Base-by-base conservation (phyloP, 2,329 filamentous ascomycete genomes). In the Cryphonectria carpinicola region DNA sequence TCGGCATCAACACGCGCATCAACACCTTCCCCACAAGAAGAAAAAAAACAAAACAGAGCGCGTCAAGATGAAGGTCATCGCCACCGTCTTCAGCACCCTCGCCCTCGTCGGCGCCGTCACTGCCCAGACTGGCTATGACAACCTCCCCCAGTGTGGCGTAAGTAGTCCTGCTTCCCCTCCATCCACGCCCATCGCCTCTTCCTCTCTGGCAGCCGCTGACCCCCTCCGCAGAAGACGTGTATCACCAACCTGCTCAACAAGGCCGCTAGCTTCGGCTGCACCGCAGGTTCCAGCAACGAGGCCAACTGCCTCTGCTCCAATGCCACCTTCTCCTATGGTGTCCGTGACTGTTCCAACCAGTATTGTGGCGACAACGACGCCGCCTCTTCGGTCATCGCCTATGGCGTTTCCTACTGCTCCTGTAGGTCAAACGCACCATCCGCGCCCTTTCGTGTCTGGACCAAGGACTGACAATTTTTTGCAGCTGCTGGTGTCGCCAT, bases 121-220 rank as follows among this genome's bases (percentile, higher is more conserved):
- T 25, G 84, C 82, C 56, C 84, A 86, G 77, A 76, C 80, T 72
- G 41, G 11, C 63, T 49, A 80, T 63, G 67, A 78, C 70, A 78
- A 79, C 69, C 84, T 88, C 66, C 82, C 86, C 46, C 70, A 77
- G 25, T 89, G 87, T 75, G 86, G 83, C 79, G 87, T 89, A 85
- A 83, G 87, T 82, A 49, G 8, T 52, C 39, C 32, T 22, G 25
- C 43, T 25, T 25, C 4, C 67, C 37, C 52, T n/a, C 19, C 22
- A 6, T 19, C 32, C 58, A 62, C 32, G 11, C 8, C 25, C 19
- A 25, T 14, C 61, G 10, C 25, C n/a, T 10, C 14, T 19, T 17
- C 25, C n/a, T 6, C 61, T n/a, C n/a, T 7, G 17, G 37, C n/a
- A 32, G 61, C 37, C 22, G 65, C 41, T 70, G 43, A 49, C 46